Conservation (phyloP, 2,329 filamentous ascomycete genomes). For the Aspergillus caelatus region DNA sequence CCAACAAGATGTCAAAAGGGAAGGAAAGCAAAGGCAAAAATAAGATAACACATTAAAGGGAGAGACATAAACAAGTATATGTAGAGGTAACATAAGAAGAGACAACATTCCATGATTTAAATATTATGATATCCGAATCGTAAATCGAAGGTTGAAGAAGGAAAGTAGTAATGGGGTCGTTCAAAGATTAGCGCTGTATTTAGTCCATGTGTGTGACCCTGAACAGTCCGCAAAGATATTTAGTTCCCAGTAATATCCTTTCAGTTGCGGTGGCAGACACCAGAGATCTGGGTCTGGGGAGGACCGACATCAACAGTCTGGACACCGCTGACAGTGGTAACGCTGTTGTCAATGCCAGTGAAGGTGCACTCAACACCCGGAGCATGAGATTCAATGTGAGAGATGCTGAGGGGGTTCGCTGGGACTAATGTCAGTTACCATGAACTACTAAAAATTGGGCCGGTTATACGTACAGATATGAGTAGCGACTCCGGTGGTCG, state of each 20-base stretch:
- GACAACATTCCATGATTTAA: not conserved
- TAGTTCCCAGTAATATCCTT: not conserved
- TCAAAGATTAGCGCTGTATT: not conserved
- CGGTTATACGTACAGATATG: conserved; percentile 18
- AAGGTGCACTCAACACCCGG: conserved; percentile 22
- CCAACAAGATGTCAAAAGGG: not conserved
- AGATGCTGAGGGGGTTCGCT: conserved; percentile 27
- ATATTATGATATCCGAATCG: not conserved
- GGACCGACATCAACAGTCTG: conserved; percentile 25
- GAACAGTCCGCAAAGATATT: not conserved
- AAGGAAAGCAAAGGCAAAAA: not conserved
- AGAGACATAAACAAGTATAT: not conserved
- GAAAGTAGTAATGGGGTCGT: too few species aligned
- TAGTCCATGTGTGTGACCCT: not conserved
- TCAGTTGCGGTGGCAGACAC: conserved; percentile 13
- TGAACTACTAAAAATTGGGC: too few species aligned
- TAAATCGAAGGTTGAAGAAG: not conserved
- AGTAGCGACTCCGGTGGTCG: conserved; percentile 15
- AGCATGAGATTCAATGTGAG: conserved; percentile 17
- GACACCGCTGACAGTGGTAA: conserved; percentile 20
- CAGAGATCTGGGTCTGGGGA: conserved; percentile 27
- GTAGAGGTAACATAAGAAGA: not conserved
- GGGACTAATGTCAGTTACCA: not conserved
- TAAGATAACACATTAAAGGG: not conserved
- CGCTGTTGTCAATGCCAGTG: conserved; percentile 22